A percentile compares a stretch with the other conserved stretches of the same genome.
Conservation (phyloP, 257 asterid species). For the Cruciata laevipes region DNA sequence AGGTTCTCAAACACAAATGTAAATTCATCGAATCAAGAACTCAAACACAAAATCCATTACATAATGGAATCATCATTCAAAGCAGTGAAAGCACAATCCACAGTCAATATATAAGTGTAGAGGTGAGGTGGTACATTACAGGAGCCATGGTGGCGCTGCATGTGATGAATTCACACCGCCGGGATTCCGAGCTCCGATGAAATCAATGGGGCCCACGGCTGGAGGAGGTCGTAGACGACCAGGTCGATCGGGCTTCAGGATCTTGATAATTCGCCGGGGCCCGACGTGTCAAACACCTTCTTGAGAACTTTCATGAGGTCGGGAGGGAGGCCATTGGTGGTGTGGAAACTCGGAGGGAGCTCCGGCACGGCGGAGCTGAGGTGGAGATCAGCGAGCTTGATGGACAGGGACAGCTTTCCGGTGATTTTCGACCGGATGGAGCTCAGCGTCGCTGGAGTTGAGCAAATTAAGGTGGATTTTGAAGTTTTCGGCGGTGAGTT, state of each 20-base stretch:
- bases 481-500: constrained; percentile 24
- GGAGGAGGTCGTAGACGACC: constrained; percentile 28
- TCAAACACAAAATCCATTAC: too few species aligned
- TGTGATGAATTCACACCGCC: constrained; percentile 18
- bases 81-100: too few species aligned
- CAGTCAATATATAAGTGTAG: too few species aligned
- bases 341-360: constrained; percentile 42
- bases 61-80: too few species aligned
- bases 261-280: constrained; percentile 11
- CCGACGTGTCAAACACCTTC: background rate
- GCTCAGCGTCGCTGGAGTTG: constrained; percentile 35
- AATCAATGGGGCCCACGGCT: background rate
- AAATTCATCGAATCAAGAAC: too few species aligned
- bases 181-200: constrained; percentile 22
- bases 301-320: constrained; percentile 31
- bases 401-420: constrained; percentile 8
- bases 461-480: constrained; percentile 24
- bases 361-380: constrained; percentile 24
- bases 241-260: constrained; percentile 37
- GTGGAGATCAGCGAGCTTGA: constrained; percentile 33
- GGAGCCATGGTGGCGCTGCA: constrained; percentile 19
- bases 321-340: constrained; percentile 52
- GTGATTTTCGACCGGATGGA: constrained; percentile 31
- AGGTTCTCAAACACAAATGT: too few species aligned
- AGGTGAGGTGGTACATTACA: background rate